Conservation (phyloP, 208 protist genomes). For the Herpetomonas tarakana region DNA sequence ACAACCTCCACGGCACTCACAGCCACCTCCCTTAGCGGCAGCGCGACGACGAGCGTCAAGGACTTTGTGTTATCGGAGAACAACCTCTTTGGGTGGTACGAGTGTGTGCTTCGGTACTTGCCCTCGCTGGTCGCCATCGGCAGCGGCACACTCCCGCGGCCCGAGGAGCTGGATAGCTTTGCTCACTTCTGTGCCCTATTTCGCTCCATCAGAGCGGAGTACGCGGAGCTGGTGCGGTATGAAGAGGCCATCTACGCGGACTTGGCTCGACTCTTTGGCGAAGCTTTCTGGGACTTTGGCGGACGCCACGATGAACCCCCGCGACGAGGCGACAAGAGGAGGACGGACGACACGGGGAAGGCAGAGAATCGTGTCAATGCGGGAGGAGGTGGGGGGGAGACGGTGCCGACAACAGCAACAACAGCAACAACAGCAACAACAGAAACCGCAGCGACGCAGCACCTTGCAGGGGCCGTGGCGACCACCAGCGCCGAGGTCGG, state of each 20-base stretch:
- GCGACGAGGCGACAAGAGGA: too few species aligned
- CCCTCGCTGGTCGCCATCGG: background rate
- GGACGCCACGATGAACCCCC: too few species aligned
- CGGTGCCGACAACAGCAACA: background rate
- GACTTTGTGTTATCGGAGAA: background rate
- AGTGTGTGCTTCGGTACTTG: background rate
- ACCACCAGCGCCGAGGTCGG: background rate
- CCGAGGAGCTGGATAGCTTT: constrained; percentile 6
- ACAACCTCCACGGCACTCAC: background rate
- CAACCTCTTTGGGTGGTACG: background rate
- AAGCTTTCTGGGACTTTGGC: too few species aligned
- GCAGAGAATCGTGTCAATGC: too few species aligned
- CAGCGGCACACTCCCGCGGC: background rate
- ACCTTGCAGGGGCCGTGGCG: background rate
- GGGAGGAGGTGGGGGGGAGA: too few species aligned
- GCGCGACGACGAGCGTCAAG: background rate
- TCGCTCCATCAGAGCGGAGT: constrained; percentile 12
- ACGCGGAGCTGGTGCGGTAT: constrained; percentile 18
- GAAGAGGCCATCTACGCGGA: constrained; percentile 17
- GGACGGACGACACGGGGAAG: too few species aligned
- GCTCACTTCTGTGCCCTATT: constrained; percentile 22
- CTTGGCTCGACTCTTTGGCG: constrained; percentile 24
- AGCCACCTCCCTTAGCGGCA: background rate
- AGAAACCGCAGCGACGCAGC: background rate
- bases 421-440: background rate